Percentiles rank a stretch among this genome's conserved stretches.
phyloP scores from a whole-genome alignment of 106 monocot species.

The Gastrodia elata region DNA sequence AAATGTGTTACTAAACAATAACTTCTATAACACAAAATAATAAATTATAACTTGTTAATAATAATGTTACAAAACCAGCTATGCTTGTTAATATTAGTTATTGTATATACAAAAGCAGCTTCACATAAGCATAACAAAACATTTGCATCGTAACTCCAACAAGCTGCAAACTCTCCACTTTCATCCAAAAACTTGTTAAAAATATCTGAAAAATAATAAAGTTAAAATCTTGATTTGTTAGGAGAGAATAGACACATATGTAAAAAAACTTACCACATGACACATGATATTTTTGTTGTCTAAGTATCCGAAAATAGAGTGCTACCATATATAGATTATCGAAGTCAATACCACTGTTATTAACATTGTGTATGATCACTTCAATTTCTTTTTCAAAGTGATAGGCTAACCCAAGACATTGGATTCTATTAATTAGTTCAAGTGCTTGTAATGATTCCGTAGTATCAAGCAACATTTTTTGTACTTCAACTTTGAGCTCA shows the following conservation, averaged over 20 bases:
- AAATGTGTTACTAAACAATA: too few relatives aligned
- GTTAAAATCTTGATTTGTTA: not conserved
- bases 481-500: not conserved
- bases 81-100: too few relatives aligned
- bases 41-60: too few relatives aligned
- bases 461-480: not conserved
- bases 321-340: too few relatives aligned
- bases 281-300: too few relatives aligned
- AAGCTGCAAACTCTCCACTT: constrained; percentile 5
- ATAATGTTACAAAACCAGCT: too few relatives aligned
- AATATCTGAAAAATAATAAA: not conserved
- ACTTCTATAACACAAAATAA: too few relatives aligned
- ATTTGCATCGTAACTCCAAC: constrained; percentile 2
- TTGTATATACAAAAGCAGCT: too few relatives aligned
- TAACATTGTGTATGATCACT: not conserved
- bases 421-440: not conserved
- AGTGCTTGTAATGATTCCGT: not conserved
- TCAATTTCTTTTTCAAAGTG: not conserved
- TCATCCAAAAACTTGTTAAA: constrained; percentile 17
- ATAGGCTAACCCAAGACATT: not conserved
- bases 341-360: not conserved
- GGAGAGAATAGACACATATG: too few relatives aligned
- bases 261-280: not conserved
- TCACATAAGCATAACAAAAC: constrained; percentile 15
- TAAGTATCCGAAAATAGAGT: too few relatives aligned